These are phyloP conservation scores for Neurospora africana DNA, from an alignment of 495 filamentous ascomycete genomes.

Conservation along the genomic window DNA sequence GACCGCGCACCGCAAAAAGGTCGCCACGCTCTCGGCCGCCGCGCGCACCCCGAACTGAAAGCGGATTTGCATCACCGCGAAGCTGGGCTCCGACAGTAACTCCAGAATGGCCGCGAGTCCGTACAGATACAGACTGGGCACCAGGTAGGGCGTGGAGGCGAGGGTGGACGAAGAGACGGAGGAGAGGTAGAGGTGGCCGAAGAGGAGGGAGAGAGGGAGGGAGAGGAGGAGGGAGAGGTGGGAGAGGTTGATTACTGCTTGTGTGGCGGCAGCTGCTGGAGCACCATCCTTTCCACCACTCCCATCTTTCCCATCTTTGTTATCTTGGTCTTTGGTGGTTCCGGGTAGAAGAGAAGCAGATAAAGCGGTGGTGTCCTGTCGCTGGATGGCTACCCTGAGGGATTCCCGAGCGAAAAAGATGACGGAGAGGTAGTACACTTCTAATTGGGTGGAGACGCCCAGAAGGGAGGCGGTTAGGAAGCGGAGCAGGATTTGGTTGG, in stretches of 20 bases:
- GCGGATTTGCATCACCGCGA: slow-evolving; percentile 69
- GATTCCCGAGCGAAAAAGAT: slow-evolving; percentile 89
- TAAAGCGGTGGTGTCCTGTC: slow-evolving; percentile 41
- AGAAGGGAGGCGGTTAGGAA: slow-evolving; percentile 74
- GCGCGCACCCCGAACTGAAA: slow-evolving; percentile 72
- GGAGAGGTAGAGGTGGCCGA: slow-evolving; percentile 56
- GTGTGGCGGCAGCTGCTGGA: slow-evolving; percentile 19
- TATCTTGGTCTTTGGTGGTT: not conserved
- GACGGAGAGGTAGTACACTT: slow-evolving; percentile 78
- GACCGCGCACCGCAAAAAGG: slow-evolving; percentile 60
- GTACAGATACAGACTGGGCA: slow-evolving; percentile 54
- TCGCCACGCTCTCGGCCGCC: slow-evolving; percentile 66
- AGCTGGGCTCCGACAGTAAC: slow-evolving; percentile 72
- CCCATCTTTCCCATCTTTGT: not conserved
- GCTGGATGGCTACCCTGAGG: slow-evolving; percentile 73
- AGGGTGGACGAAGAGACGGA: slow-evolving; percentile 44
- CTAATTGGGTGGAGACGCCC: slow-evolving; percentile 77
- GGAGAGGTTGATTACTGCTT: slow-evolving; percentile 79
- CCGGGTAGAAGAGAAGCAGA: not conserved
- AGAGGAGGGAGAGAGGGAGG: slow-evolving; percentile 44
- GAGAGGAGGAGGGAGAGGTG: slow-evolving; percentile 68
- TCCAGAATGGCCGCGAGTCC: slow-evolving; percentile 68
- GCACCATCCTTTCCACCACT: too few species aligned
- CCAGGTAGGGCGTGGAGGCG: slow-evolving; percentile 48
- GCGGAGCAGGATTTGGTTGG: slow-evolving; percentile 83